These are phyloP conservation scores for Aureobasidium sp. DNA, from an alignment of 2,329 filamentous ascomycete genomes.

Conservation along the genomic window DNA sequence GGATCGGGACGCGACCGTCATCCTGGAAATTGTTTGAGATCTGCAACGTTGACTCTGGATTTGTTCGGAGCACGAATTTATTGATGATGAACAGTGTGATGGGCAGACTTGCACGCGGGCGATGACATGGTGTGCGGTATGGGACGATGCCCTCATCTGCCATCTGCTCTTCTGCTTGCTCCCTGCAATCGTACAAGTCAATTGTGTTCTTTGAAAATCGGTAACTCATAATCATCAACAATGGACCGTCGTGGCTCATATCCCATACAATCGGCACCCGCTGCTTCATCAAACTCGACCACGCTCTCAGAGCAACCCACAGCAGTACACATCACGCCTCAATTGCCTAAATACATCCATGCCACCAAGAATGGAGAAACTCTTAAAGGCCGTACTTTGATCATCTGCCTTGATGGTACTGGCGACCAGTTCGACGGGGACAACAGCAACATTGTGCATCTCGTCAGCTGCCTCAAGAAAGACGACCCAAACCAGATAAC, in stretches of 20 bases:
- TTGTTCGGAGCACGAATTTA: background rate
- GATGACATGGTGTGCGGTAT: background rate
- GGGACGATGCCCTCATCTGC: background rate
- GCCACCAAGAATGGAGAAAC: slow-evolving; percentile 22
- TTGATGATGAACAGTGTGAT: background rate
- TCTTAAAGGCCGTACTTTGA: slow-evolving; percentile 27
- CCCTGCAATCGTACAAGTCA: background rate
- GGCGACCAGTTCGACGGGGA: slow-evolving; percentile 40
- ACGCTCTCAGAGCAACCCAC: background rate
- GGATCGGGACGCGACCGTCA: slow-evolving; percentile 7
- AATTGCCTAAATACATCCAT: slow-evolving; percentile 25
- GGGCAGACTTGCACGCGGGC: background rate
- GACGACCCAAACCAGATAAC: slow-evolving; percentile 33
- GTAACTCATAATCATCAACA: background rate
- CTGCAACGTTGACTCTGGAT: background rate
- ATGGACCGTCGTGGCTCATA: slow-evolving; percentile 12
- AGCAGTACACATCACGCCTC: background rate
- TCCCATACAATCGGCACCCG: slow-evolving; percentile 19
- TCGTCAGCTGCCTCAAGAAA: slow-evolving; percentile 40
- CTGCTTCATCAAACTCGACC: slow-evolving; percentile 4
- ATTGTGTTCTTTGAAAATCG: background rate
- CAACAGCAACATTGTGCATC: slow-evolving; percentile 41
- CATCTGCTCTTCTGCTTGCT: background rate
- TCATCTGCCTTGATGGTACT: slow-evolving; percentile 41
- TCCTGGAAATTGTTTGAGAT: background rate